phyloP scores from a whole-genome alignment of 805 yeast genomes.

The Debaryomyces tyrocola region DNA sequence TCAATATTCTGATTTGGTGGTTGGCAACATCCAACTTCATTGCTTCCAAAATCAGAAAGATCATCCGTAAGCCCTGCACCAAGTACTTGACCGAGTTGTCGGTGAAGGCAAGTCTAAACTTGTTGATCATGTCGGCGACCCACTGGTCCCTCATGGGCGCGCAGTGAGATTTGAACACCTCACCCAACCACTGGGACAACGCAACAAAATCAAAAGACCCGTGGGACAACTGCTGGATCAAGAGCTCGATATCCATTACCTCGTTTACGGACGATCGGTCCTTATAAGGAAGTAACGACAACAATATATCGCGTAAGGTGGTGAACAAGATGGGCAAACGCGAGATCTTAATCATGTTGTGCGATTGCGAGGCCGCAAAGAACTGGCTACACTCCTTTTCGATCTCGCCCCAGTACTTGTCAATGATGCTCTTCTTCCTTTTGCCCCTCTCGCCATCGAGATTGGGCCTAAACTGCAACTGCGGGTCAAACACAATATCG shows the following conservation, averaged over 20 bases:
- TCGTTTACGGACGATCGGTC: constrained; percentile 68
- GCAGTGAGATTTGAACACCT: constrained; percentile 82
- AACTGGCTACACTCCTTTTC: constrained; percentile 61
- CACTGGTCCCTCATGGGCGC: constrained; percentile 94
- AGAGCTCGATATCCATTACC: constrained; percentile 71
- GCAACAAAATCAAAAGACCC: constrained; percentile 72
- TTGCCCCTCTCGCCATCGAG: constrained; percentile 88
- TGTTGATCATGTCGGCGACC: constrained; percentile 78
- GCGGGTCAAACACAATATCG: constrained; percentile 90
- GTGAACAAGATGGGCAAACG: constrained; percentile 69
- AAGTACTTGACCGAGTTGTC: constrained; percentile 49
- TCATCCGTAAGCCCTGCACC: constrained; percentile 73
- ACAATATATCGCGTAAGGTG: constrained; percentile 74
- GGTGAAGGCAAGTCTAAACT: constrained; percentile 52
- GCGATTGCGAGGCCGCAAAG: constrained; percentile 9
- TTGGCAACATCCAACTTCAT: constrained; percentile 95
- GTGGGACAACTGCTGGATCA: constrained; percentile 70
- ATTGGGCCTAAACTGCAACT: constrained; percentile 86
- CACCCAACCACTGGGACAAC: constrained; percentile 72
- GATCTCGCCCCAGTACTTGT: constrained; percentile 81
- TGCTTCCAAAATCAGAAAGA: constrained; percentile 84
- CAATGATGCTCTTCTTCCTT: constrained; percentile 71
- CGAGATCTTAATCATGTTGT: constrained; percentile 27
- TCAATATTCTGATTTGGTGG: constrained; percentile 82
- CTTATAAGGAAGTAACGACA: constrained; percentile 73